A percentile compares a stretch with the other conserved stretches of the same genome.
Evolutionary conservation across 2,329 filamentous ascomycete species (phyloP).

Genomic region (Colletotrichum gloeosporioides): DNA sequence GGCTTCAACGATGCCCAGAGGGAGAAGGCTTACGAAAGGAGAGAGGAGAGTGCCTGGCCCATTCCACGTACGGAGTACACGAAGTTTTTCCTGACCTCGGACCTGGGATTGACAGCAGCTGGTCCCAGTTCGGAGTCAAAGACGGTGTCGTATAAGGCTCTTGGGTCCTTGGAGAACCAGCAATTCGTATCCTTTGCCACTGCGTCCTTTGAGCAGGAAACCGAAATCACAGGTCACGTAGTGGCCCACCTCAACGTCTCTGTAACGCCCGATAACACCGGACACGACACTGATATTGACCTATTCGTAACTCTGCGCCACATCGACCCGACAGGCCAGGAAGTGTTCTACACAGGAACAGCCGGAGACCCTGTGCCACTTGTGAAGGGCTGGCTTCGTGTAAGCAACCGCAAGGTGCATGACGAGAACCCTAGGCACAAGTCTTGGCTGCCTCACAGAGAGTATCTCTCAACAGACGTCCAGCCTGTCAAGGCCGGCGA

Average conservation of each 20-base stretch:
- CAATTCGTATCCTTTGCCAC: slow-evolving; percentile 64
- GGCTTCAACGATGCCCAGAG: slow-evolving; percentile 69
- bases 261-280: slow-evolving; percentile 56
- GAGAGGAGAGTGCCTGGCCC: slow-evolving; percentile 70
- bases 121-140: slow-evolving; percentile 25
- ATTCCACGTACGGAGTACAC: slow-evolving; percentile 70
- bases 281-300: slow-evolving; percentile 58
- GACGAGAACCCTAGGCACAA: slow-evolving; percentile 55
- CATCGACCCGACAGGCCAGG: slow-evolving; percentile 56
- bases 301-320: slow-evolving; percentile 69
- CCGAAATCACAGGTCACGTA: slow-evolving; percentile 73
- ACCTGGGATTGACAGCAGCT: slow-evolving; percentile 42
- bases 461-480: slow-evolving; percentile 63
- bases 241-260: slow-evolving; percentile 70
- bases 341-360: slow-evolving; percentile 70
- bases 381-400: slow-evolving; percentile 68
- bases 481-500: slow-evolving; percentile 58
- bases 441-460: slow-evolving; percentile 59
- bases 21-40: slow-evolving; percentile 59
- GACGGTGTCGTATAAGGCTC: slow-evolving; percentile 60
- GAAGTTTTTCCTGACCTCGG: slow-evolving; percentile 61
- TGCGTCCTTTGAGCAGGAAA: slow-evolving; percentile 62
- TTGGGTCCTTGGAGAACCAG: slow-evolving; percentile 60
- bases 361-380: slow-evolving; percentile 68
- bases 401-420: slow-evolving; percentile 60